phyloP scores from a whole-genome alignment of 2,329 filamentous ascomycete species.

The Trichoderma cornu-damae region DNA sequence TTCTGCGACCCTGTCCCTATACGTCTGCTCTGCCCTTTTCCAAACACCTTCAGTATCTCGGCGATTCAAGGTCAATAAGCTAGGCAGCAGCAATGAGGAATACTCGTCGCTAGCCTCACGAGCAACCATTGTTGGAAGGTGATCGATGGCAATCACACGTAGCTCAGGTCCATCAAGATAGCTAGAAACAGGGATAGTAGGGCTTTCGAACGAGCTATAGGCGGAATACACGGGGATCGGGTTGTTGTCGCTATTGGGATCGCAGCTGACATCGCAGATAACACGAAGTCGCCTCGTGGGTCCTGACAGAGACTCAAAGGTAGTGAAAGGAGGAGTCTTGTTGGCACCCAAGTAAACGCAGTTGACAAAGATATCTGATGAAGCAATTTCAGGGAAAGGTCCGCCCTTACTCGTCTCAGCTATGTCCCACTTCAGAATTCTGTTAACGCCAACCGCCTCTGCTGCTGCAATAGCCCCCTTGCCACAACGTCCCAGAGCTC shows the following conservation, averaged over 20 bases:
- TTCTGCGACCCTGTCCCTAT: constrained; percentile 47
- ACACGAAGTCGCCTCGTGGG: background rate
- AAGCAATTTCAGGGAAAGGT: background rate
- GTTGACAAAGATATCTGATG: constrained; percentile 1
- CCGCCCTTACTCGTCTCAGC: background rate
- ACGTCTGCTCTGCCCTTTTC: constrained; percentile 74
- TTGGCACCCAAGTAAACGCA: background rate
- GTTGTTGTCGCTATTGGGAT: constrained; percentile 65
- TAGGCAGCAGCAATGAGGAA: constrained; percentile 68
- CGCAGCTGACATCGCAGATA: constrained; percentile 27
- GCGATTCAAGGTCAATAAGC: constrained; percentile 68
- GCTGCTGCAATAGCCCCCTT: background rate
- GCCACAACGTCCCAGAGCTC: constrained; percentile 7
- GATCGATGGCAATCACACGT: constrained; percentile 78
- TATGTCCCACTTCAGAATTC: background rate
- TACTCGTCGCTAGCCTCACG: constrained; percentile 82
- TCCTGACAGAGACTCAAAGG: background rate
- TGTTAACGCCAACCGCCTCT: background rate
- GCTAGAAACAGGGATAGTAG: constrained; percentile 44
- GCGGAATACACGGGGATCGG: constrained; percentile 69
- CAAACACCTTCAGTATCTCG: constrained; percentile 67
- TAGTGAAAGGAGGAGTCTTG: background rate
- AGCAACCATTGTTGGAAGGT: constrained; percentile 72
- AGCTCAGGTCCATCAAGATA: constrained; percentile 53
- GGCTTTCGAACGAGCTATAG: constrained; percentile 48